These are phyloP conservation scores for Leucosporidium yakuticum DNA, from an alignment of 768 basidiomycete species.

Conservation along the genomic window DNA sequence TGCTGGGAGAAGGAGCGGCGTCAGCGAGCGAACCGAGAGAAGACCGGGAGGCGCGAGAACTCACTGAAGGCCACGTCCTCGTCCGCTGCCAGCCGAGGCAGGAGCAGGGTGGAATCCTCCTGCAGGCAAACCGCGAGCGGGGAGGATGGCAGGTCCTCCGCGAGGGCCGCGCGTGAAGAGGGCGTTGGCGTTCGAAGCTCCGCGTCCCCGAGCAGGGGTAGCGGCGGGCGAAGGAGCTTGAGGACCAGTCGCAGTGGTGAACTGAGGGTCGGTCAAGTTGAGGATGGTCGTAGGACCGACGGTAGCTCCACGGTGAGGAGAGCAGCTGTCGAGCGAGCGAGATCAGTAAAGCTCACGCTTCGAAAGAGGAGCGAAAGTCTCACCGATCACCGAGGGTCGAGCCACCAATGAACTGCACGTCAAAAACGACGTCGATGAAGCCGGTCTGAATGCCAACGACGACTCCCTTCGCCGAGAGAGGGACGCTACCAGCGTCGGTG, in stretches of 20 bases:
- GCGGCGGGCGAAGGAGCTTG: neutral
- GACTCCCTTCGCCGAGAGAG: conserved; percentile 83
- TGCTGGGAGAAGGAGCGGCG: neutral
- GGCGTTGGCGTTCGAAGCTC: conserved; percentile 15
- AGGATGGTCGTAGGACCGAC: conserved; percentile 81
- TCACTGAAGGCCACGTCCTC: conserved; percentile 17
- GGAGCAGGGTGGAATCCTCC: conserved; percentile 30
- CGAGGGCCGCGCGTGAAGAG: conserved; percentile 18
- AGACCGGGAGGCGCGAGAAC: neutral
- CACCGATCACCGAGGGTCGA: conserved; percentile 76
- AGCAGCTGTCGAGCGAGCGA: conserved; percentile 56
- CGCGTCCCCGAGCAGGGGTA: neutral
- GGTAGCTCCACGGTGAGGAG: conserved; percentile 82
- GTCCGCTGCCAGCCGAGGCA: neutral
- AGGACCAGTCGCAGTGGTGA: conserved; percentile 50
- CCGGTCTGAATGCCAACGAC: conserved; percentile 81
- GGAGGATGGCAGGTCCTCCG: conserved; percentile 26
- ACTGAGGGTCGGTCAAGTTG: conserved; percentile 81
- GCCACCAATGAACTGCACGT: conserved; percentile 90
- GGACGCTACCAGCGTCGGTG: conserved; percentile 86
- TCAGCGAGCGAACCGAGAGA: neutral
- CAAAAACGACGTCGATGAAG: conserved; percentile 93
- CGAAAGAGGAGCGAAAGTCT: conserved; percentile 31
- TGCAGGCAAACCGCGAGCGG: conserved; percentile 29
- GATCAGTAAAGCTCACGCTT: conserved; percentile 15